Evolutionary conservation across 768 basidiomycete species (phyloP).

Genomic region (Tulasnella sp.): DNA sequence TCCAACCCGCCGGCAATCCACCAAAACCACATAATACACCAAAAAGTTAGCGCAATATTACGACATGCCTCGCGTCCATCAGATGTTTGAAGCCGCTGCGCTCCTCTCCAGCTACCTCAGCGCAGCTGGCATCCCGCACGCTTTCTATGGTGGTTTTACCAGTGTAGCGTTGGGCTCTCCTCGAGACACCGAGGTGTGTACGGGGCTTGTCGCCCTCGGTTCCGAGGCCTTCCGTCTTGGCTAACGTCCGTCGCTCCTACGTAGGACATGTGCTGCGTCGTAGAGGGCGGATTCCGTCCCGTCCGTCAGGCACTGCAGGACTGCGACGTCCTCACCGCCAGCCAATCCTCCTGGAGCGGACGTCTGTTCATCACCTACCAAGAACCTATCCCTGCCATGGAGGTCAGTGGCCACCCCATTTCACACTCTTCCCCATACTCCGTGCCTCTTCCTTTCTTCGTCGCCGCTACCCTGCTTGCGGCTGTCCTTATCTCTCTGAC

Average conservation of each 20-base stretch:
- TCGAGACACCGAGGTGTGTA: slow-evolving; percentile 60
- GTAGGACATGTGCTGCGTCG: slow-evolving; percentile 82
- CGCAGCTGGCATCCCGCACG: slow-evolving; percentile 62
- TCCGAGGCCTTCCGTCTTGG: not conserved
- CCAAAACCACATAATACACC: slow-evolving; percentile 33
- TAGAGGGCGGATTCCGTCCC: slow-evolving; percentile 76
- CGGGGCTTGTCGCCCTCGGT: not conserved
- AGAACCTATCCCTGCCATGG: slow-evolving; percentile 70
- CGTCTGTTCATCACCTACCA: slow-evolving; percentile 73
- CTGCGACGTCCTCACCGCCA: slow-evolving; percentile 60
- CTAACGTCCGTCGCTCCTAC: slow-evolving; percentile 29
- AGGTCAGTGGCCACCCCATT: slow-evolving; percentile 47
- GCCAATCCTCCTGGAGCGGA: slow-evolving; percentile 81
- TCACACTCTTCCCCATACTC: not conserved
- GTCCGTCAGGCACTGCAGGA: slow-evolving; percentile 71
- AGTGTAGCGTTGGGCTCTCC: slow-evolving; percentile 65
- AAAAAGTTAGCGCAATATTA: slow-evolving; percentile 12
- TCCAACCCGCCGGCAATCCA: slow-evolving; percentile 38
- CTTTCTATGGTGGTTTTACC: slow-evolving; percentile 73
- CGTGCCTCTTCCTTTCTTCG: not conserved
- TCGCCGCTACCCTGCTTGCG: slow-evolving; percentile 36
- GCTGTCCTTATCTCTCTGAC: slow-evolving; percentile 61
- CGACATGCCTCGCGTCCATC: slow-evolving; percentile 64
- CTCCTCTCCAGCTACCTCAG: slow-evolving; percentile 66
- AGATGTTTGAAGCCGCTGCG: slow-evolving; percentile 72